Evolutionary conservation across 2,329 filamentous ascomycete genomes (phyloP).

Genomic region (Stemphylium vesicarium): DNA sequence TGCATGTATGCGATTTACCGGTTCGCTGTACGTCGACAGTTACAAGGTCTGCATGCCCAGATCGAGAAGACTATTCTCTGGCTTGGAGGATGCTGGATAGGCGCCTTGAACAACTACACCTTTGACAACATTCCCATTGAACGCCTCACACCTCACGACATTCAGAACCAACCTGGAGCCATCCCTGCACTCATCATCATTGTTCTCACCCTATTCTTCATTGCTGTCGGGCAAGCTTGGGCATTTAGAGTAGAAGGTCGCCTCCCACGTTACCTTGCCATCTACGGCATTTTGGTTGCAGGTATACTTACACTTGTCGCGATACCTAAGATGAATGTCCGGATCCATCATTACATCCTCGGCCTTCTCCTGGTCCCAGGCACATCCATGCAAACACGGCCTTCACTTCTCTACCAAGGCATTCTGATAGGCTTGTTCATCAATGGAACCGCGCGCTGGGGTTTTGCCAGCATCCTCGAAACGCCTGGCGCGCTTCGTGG

Average conservation of each 20-base stretch:
- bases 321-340: slow-evolving; percentile 78
- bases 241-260: slow-evolving; percentile 85
- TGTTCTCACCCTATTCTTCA: slow-evolving; percentile 70
- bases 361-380: slow-evolving; percentile 86
- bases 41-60: slow-evolving; percentile 77
- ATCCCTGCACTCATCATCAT: slow-evolving; percentile 81
- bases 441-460: slow-evolving; percentile 93
- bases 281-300: slow-evolving; percentile 82
- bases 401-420: slow-evolving; percentile 85
- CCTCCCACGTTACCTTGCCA: slow-evolving; percentile 75
- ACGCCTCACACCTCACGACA: slow-evolving; percentile 87
- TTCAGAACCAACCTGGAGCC: slow-evolving; percentile 87
- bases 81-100: slow-evolving; percentile 90
- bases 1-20: slow-evolving; percentile 86
- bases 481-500: slow-evolving; percentile 74
- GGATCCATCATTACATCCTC: slow-evolving; percentile 95
- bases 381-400: slow-evolving; percentile 85
- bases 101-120: slow-evolving; percentile 91
- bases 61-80: slow-evolving; percentile 89
- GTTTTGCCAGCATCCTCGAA: slow-evolving; percentile 86
- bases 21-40: slow-evolving; percentile 76
- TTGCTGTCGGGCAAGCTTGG: slow-evolving; percentile 79
- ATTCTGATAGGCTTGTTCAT: slow-evolving; percentile 89
- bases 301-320: slow-evolving; percentile 74
- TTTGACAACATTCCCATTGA: slow-evolving; percentile 93